Percentiles rank a stretch among this genome's conserved stretches.
These are phyloP conservation scores for Rhizopus sp. DNA, from an alignment of 371 early-diverging fungal species.

Conservation along the genomic window DNA sequence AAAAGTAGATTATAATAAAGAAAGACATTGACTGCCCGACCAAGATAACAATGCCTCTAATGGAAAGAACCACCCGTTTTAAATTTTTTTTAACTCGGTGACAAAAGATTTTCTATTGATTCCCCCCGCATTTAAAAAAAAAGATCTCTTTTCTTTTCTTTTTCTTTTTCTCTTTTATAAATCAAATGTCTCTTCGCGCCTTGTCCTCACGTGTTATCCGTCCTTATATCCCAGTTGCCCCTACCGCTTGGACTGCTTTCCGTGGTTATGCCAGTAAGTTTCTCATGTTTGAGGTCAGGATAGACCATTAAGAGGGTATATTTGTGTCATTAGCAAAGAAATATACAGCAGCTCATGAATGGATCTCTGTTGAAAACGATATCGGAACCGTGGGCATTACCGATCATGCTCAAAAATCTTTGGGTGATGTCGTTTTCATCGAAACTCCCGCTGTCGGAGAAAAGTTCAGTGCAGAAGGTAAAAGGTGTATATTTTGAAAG, in stretches of 20 bases:
- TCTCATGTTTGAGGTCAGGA: neutral
- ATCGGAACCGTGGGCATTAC: conserved; percentile 93
- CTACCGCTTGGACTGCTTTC: conserved; percentile 33
- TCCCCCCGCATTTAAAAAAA: conserved; percentile 22
- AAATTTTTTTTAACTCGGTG: conserved; percentile 43
- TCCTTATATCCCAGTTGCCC: conserved; percentile 42
- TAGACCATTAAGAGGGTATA: neutral
- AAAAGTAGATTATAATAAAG: conserved; percentile 5
- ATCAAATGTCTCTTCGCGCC: conserved; percentile 45
- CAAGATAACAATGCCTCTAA: conserved; percentile 10
- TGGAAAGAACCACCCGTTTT: conserved; percentile 15
- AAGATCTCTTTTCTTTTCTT: conserved; percentile 14
- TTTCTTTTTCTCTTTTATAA: conserved; percentile 20
- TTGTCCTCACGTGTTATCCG: conserved; percentile 48
- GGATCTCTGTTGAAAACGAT: conserved; percentile 75
- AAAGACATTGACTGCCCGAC: conserved; percentile 7
- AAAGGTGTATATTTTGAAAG: conserved; percentile 4
- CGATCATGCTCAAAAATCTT: conserved; percentile 86
- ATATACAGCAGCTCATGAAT: conserved; percentile 93
- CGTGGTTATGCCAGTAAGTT: conserved; percentile 53
- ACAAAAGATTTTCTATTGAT: conserved; percentile 25
- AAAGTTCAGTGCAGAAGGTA: conserved; percentile 63
- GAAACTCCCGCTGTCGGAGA: conserved; percentile 76
- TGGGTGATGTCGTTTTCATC: conserved; percentile 96
- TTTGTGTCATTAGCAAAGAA: conserved; percentile 50